Percentiles rank a stretch among this genome's conserved stretches.
These are phyloP conservation scores for Auricularia auricula-judae DNA, from an alignment of 768 basidiomycete species.

Conservation along the genomic window DNA sequence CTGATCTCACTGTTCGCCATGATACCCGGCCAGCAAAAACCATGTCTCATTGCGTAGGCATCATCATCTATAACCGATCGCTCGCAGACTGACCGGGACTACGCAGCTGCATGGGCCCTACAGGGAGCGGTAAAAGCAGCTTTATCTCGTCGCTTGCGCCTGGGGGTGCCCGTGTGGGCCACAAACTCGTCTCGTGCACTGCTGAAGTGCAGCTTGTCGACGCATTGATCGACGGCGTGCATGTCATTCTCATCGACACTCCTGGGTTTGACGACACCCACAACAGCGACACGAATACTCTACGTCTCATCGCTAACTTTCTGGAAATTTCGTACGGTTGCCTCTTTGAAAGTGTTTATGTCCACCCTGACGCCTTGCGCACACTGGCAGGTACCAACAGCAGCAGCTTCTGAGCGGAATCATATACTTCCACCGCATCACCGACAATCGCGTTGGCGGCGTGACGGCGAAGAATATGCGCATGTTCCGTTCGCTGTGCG, in stretches of 20 bases:
- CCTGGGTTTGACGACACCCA: constrained; percentile 3
- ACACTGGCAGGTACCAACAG: too few relatives aligned
- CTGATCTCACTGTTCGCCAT: too few relatives aligned
- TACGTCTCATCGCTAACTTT: neutral
- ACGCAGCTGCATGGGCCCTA: neutral
- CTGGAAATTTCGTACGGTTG: neutral
- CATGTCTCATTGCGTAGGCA: too few relatives aligned
- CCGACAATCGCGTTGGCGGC: constrained; percentile 24
- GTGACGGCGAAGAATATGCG: constrained; percentile 31
- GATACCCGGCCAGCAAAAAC: too few relatives aligned
- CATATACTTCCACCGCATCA: constrained; percentile 24
- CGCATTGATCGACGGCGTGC: constrained; percentile 20
- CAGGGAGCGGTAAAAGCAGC: neutral
- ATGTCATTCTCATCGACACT: neutral
- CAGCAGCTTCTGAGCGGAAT: constrained; percentile 16
- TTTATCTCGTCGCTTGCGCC: neutral
- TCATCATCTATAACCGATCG: constrained; percentile 21
- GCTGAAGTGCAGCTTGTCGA: constrained; percentile 30
- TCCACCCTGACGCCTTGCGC: too few relatives aligned
- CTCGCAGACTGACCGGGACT: too few relatives aligned
- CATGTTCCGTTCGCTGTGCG: constrained; percentile 43
- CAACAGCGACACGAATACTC: constrained; percentile 1
- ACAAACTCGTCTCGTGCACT: constrained; percentile 40
- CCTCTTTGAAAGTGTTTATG: too few relatives aligned
- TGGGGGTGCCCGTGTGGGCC: constrained; percentile 24